These are phyloP conservation scores for Coemansia sp. DNA, from an alignment of 371 early-diverging fungal genomes.

Conservation along the genomic window DNA sequence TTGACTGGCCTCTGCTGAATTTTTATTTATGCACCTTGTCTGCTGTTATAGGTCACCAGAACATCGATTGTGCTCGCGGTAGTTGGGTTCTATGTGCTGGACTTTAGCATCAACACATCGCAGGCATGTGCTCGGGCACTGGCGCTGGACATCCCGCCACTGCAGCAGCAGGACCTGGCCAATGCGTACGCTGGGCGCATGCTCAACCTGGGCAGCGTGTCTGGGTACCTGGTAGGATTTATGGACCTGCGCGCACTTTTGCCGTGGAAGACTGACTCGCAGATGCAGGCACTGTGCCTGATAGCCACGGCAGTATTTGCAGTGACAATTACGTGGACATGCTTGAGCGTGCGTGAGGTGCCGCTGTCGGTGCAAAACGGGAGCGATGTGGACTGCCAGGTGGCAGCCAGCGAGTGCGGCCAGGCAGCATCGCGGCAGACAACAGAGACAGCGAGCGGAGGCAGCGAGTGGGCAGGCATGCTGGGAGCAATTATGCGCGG, in stretches of 20 bases:
- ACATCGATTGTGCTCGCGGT: constrained; percentile 63
- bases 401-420: constrained; percentile 1
- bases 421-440: neutral
- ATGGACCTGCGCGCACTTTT: constrained; percentile 70
- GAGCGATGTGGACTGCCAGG: neutral
- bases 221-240: constrained; percentile 88
- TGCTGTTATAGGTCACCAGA: constrained; percentile 32
- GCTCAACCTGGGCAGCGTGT: constrained; percentile 82
- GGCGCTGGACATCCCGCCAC: constrained; percentile 80
- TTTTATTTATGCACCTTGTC: constrained; percentile 12
- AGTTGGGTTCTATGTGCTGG: constrained; percentile 77
- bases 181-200: constrained; percentile 88
- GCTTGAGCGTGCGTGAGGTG: constrained; percentile 36
- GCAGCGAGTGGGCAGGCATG: constrained; percentile 29
- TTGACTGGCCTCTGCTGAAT: neutral
- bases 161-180: constrained; percentile 79
- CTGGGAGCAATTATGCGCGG: constrained; percentile 23
- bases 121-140: constrained; percentile 86
- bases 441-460: neutral
- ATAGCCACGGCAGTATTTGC: constrained; percentile 33
- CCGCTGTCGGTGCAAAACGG: constrained; percentile 15
- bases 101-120: constrained; percentile 89
- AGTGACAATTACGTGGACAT: constrained; percentile 38
- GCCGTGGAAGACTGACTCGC: constrained; percentile 74
- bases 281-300: constrained; percentile 71